These are phyloP conservation scores for Trichophyton verrucosum DNA, from an alignment of 2,329 filamentous ascomycete species.

Conservation along the genomic window DNA sequence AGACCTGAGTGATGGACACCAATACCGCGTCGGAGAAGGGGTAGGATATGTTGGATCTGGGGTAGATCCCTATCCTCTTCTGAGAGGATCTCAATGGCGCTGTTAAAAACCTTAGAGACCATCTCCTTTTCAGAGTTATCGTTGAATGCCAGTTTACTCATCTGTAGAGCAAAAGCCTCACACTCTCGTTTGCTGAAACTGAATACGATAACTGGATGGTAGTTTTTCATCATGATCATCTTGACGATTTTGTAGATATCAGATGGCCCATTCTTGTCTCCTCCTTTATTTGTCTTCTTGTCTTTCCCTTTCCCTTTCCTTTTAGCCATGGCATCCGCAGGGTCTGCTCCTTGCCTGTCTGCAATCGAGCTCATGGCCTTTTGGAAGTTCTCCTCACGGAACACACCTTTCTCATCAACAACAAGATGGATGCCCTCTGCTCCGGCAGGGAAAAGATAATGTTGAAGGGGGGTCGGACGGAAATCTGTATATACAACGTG, in stretches of 20 bases:
- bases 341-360: slow-evolving; percentile 73
- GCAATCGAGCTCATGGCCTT: slow-evolving; percentile 86
- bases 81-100: slow-evolving; percentile 81
- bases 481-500: slow-evolving; percentile 99
- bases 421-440: slow-evolving; percentile 87
- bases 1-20: slow-evolving; percentile 95
- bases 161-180: slow-evolving; percentile 76
- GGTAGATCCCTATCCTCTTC: slow-evolving; percentile 81
- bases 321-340: slow-evolving; percentile 65
- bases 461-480: slow-evolving; percentile 86
- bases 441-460: slow-evolving; percentile 93
- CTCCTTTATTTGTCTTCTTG: slow-evolving; percentile 83
- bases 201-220: slow-evolving; percentile 97
- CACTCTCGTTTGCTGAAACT: slow-evolving; percentile 98
- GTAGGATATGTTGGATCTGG: slow-evolving; percentile 82
- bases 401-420: slow-evolving; percentile 92
- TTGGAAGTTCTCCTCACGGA: slow-evolving; percentile 95
- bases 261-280: slow-evolving; percentile 52
- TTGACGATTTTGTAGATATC: slow-evolving; percentile 97
- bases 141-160: slow-evolving; percentile 84
- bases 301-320: slow-evolving; percentile 79
- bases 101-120: slow-evolving; percentile 88
- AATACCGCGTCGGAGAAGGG: slow-evolving; percentile 78
- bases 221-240: slow-evolving; percentile 97
- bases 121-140: slow-evolving; percentile 89